Evolutionary conservation across 345 rosid species (phyloP).

Genomic region (Capsella bursapastoris): DNA sequence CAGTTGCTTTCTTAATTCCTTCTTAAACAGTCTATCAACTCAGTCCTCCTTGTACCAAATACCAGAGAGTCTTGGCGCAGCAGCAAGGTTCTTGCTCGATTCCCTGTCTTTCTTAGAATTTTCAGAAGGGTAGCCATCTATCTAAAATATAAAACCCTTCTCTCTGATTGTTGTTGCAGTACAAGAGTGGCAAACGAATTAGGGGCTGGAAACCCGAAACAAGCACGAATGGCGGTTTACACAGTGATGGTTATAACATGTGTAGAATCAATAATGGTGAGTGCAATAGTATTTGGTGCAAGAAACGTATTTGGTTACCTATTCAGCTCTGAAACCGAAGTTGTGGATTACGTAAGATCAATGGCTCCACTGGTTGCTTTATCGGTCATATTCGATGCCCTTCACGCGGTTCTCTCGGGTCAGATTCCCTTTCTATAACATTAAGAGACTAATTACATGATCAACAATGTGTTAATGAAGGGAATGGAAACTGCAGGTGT

Average conservation of each 20-base stretch:
- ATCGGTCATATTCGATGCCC: conserved; percentile 45
- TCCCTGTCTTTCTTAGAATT: background rate
- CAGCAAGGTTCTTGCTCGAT: conserved; percentile 54
- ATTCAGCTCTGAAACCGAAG: conserved; percentile 44
- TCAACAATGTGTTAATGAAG: background rate
- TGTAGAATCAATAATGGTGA: conserved; percentile 39
- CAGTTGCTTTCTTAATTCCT: background rate
- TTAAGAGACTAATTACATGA: background rate
- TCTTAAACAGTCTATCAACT: conserved; percentile 62
- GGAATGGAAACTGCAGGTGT: conserved; percentile 31
- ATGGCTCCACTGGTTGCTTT: conserved; percentile 42
- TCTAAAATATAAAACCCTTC: background rate
- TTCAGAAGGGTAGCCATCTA: background rate
- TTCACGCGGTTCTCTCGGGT: conserved; percentile 46
- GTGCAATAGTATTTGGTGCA: conserved; percentile 34
- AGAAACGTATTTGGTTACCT: conserved; percentile 47
- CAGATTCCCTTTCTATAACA: background rate
- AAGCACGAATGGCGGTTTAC: conserved; percentile 40
- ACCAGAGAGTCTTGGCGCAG: conserved; percentile 67
- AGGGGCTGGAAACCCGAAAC: conserved; percentile 48
- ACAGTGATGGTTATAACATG: conserved; percentile 40
- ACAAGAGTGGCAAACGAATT: conserved; percentile 64
- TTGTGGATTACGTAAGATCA: conserved; percentile 42
- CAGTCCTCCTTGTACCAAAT: conserved; percentile 51
- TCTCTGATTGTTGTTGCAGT: conserved; percentile 37